Percentiles rank a stretch among this genome's conserved stretches.
phyloP scores from a whole-genome alignment of 2,329 filamentous ascomycete species.

The Massarina eburnea region DNA sequence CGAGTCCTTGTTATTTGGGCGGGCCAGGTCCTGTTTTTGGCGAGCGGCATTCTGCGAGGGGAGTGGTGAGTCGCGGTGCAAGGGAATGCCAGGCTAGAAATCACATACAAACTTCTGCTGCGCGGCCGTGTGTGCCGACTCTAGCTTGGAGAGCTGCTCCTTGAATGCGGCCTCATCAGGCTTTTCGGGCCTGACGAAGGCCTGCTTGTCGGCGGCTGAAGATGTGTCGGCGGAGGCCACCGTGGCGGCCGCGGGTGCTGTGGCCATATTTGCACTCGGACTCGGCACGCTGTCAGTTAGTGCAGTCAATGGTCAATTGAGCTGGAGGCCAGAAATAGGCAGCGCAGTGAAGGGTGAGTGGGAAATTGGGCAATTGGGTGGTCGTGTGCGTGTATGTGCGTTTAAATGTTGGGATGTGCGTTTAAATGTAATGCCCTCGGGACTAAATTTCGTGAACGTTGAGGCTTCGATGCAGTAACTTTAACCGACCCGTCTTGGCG shows the following conservation, averaged over 20 bases:
- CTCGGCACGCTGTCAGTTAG: no score
- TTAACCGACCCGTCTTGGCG: conserved; percentile 19
- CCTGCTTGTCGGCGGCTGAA: conserved; percentile 39
- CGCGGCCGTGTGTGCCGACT: conserved; percentile 80
- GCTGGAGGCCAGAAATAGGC: no score
- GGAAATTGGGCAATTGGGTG: no score
- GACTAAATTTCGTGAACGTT: conserved; percentile 11
- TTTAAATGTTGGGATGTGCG: no score
- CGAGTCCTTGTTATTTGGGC: conserved; percentile 79
- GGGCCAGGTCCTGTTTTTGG: conserved; percentile 81
- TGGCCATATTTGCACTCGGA: conserved; percentile 11
- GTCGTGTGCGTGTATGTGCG: no score
- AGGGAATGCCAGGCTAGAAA: neutral
- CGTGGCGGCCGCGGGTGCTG: conserved; percentile 35
- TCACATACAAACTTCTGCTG: conserved; percentile 68
- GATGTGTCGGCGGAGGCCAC: conserved; percentile 25
- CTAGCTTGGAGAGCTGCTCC: conserved; percentile 72
- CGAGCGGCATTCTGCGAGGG: conserved; percentile 74
- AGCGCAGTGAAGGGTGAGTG: no score
- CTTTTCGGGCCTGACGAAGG: conserved; percentile 69
- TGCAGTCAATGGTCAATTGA: no score
- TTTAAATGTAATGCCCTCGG: no score
- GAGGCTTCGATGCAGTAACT: conserved; percentile 16
- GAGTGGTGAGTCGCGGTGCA: neutral
- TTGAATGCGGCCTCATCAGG: conserved; percentile 87